These are phyloP conservation scores for Plasmodium malariae DNA, from an alignment of 169 alveolate genomes.

Conservation along the genomic window DNA sequence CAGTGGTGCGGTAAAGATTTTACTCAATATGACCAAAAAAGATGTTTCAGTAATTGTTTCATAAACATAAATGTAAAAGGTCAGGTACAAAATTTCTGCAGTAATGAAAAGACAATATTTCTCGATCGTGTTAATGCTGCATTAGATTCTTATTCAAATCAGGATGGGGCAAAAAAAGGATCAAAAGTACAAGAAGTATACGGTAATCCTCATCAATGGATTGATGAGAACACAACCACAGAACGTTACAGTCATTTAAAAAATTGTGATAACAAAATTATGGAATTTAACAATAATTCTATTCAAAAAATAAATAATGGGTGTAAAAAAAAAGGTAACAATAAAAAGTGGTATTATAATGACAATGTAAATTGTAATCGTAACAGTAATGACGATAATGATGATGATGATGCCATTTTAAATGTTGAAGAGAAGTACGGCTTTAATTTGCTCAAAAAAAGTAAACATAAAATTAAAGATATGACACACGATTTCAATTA, in stretches of 20 bases:
- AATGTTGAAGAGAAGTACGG: constrained; percentile 73
- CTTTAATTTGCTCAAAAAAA: constrained; percentile 62
- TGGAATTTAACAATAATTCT: too few species aligned
- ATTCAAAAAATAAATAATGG: too few species aligned
- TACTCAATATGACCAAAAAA: background rate
- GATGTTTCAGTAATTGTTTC: background rate
- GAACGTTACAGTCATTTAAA: too few species aligned
- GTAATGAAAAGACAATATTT: background rate
- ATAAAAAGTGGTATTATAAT: too few species aligned
- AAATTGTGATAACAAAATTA: too few species aligned
- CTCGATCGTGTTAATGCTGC: too few species aligned
- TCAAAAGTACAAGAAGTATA: too few species aligned
- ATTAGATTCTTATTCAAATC: background rate
- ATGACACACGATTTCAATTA: constrained; percentile 70
- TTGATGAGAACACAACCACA: too few species aligned
- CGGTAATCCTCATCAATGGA: too few species aligned
- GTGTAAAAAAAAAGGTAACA: too few species aligned
- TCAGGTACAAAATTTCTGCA: background rate
- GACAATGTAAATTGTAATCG: too few species aligned
- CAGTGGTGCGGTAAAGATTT: background rate
- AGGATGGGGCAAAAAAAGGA: background rate
- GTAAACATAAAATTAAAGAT: constrained; percentile 67
- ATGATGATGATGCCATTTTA: background rate
- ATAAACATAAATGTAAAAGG: background rate
- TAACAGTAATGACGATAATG: constrained; percentile 1